Percentiles rank a stretch among this genome's conserved stretches.
Conservation (phyloP, 2,329 filamentous ascomycete genomes). For the Verticillium albo-atrum region DNA sequence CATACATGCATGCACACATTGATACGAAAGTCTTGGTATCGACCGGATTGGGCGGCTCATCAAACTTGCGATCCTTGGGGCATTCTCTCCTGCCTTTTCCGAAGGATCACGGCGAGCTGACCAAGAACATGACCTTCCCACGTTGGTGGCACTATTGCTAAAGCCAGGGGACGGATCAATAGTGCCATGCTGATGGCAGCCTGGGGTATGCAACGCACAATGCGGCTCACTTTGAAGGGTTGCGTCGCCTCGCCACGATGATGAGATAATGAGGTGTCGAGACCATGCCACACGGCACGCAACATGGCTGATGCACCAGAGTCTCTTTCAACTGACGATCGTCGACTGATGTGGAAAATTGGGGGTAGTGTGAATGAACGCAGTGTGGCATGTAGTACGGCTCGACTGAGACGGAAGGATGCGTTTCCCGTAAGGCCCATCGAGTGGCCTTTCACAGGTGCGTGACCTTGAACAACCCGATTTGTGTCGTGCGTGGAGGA, state of each 20-base stretch:
- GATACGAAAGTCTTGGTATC: neutral
- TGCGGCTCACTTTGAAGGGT: neutral
- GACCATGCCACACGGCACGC: neutral
- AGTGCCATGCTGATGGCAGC: neutral
- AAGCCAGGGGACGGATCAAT: neutral
- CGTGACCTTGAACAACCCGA: neutral
- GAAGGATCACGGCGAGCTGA: neutral
- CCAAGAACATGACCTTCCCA: neutral
- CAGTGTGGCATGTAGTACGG: too few relatives aligned
- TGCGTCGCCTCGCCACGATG: neutral
- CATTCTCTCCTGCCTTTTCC: neutral
- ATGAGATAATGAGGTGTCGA: neutral
- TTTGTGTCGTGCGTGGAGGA: neutral
- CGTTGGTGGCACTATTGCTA: neutral
- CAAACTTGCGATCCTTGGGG: neutral
- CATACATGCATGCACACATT: neutral
- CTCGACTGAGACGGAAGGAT: too few relatives aligned
- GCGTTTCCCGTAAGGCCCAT: too few relatives aligned
- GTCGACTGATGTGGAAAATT: neutral
- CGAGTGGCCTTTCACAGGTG: too few relatives aligned
- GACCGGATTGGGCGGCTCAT: neutral
- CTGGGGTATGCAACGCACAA: neutral
- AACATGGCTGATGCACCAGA: neutral
- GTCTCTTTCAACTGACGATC: neutral
- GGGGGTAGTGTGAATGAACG: neutral